phyloP scores from a whole-genome alignment of 106 monocot genomes.

The Platanthera guangdongensis region DNA sequence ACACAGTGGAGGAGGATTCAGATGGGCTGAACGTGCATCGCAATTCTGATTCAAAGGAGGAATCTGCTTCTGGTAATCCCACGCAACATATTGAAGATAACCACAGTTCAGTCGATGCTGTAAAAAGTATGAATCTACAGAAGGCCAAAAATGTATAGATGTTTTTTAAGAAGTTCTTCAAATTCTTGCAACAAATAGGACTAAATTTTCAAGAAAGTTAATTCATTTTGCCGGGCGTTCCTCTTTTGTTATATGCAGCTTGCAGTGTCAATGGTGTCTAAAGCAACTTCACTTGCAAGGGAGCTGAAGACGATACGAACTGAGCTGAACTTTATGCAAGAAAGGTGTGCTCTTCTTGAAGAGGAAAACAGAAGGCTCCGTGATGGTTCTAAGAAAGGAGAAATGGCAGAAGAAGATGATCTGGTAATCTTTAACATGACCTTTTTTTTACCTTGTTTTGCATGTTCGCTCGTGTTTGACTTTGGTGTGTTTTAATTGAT shows the following conservation, averaged over 20 bases:
- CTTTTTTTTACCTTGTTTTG: background rate
- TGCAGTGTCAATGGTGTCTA: slow-evolving; percentile 67
- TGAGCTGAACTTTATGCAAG: slow-evolving; percentile 64
- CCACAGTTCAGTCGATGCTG: background rate
- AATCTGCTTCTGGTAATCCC: background rate
- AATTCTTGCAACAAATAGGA: background rate
- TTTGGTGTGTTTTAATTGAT: too few species aligned
- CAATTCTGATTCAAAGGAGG: background rate
- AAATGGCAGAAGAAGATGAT: slow-evolving; percentile 72
- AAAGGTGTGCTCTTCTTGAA: slow-evolving; percentile 67
- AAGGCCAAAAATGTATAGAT: slow-evolving; percentile 47
- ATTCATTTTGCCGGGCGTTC: background rate
- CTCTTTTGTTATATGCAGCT: slow-evolving; percentile 34
- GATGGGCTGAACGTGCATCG: background rate
- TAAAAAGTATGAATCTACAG: slow-evolving; percentile 36
- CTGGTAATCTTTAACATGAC: slow-evolving; percentile 31
- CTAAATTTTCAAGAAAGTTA: background rate
- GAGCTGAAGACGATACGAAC: slow-evolving; percentile 69
- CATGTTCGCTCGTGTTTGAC: background rate
- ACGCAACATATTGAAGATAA: slow-evolving; percentile 6
- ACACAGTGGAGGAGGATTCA: slow-evolving; percentile 9
- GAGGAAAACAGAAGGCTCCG: slow-evolving; percentile 82
- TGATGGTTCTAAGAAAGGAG: slow-evolving; percentile 46
- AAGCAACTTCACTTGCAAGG: slow-evolving; percentile 62
- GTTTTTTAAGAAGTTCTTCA: too few species aligned